A percentile compares a stretch with the other conserved stretches of the same genome.
Conservation (phyloP, 306 rosid species). For the Trichosanthes cucumerina region DNA sequence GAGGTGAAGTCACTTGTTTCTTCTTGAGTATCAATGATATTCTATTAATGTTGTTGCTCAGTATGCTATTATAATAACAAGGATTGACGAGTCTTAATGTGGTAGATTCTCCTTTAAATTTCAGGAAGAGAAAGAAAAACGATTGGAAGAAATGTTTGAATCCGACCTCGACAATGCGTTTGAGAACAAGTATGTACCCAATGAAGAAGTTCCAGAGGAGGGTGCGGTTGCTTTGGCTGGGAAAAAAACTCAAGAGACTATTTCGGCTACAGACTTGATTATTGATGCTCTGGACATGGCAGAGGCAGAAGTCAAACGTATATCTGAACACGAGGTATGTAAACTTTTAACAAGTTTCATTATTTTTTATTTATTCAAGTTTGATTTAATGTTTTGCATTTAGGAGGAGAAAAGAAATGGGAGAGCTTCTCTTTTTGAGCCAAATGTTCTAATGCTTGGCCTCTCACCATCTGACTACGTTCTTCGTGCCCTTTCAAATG, state of each 20-base stretch:
- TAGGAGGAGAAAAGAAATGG: conserved; percentile 56
- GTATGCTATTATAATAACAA: not conserved
- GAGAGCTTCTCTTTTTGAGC: conserved; percentile 36
- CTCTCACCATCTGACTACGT: conserved; percentile 70
- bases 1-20: conserved; percentile 47
- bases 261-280: conserved; percentile 74
- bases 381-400: conserved; percentile 16
- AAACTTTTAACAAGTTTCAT: not conserved
- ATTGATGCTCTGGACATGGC: conserved; percentile 78
- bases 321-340: conserved; percentile 58
- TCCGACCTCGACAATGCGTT: conserved; percentile 60
- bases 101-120: conserved; percentile 21
- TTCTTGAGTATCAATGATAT: not conserved
- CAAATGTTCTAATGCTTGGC: conserved; percentile 61
- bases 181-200: conserved; percentile 43
- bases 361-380: not conserved
- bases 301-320: conserved; percentile 53
- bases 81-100: not conserved
- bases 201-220: conserved; percentile 90
- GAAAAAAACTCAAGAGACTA: conserved; percentile 76
- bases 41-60: not conserved
- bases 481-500: conserved; percentile 62
- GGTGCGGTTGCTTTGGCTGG: conserved; percentile 92
- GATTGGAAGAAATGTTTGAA: conserved; percentile 81
- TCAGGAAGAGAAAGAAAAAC: conserved; percentile 97